Base-by-base conservation (phyloP, 1,284 basidiomycete genomes). In the Cutaneotrichosporon cyanovorans region DNA sequence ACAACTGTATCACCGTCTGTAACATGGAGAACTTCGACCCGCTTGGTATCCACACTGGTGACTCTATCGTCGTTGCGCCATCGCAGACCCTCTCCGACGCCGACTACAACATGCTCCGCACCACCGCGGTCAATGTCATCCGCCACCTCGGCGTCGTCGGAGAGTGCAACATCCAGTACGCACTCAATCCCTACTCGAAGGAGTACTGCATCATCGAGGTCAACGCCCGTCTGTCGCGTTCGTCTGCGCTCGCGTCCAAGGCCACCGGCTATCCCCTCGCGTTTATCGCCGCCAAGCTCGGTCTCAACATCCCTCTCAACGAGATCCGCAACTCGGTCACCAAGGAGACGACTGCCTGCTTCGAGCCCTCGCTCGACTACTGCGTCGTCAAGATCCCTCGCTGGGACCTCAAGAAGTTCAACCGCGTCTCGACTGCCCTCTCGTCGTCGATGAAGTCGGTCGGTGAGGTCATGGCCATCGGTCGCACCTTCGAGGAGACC, bases 1-100 rank as follows among this genome's bases (percentile, higher is more conserved):
- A 97, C 72, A 69, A 69, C 72, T 96, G 92, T 68, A 97, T 97
- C 74, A 96, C 91, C 1, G 92, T 97, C 55, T 98, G 95, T 74
- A 98, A 98, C 76, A 97, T 98, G 93, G 92, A 97, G 89, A 97
- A 97, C 76, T 98, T 98, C 62, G 93, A 97, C 70, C 93, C 95
- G 32, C 79, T 98, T 32, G 95, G 93, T 56, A 96, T 96, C 62
- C 95, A 98, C 69, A 98, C 93, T 1, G 93, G 95, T 55, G 93
- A 98, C 71, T 97, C 93, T n/a, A 96, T 98, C 61, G 93, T 98
- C 60, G 80, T 98, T 33, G 93, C 93, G 11, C 93, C 95, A 1
- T 96, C 91, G 37, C 95, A 98, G 72, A 97, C 95, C 1, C 80
- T 98, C 37, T 92, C 89, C n/a, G 91, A 97, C 65, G 79, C 83